phyloP scores from a whole-genome alignment of 495 filamentous ascomycete genomes.

The Podospora pseudoanserina region DNA sequence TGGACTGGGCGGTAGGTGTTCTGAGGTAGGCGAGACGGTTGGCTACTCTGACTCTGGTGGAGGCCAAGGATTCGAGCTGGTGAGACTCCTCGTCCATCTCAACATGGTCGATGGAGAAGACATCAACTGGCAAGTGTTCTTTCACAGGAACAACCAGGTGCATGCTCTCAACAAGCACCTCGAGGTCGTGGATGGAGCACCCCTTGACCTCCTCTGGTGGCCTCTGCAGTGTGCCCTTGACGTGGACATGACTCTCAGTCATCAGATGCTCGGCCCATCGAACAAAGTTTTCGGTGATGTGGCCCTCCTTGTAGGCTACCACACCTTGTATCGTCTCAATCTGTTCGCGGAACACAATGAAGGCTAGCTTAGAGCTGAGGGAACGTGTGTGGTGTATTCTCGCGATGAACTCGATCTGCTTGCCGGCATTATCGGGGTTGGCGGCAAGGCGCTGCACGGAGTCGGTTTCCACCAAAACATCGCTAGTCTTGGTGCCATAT shows the following conservation, averaged over 20 bases:
- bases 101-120: conserved; percentile 45
- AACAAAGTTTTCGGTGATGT: conserved; percentile 74
- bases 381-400: conserved; percentile 80
- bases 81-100: conserved; percentile 40
- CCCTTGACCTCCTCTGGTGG: conserved; percentile 74
- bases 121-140: conserved; percentile 68
- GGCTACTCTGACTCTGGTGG: conserved; percentile 54
- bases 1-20: conserved; percentile 78
- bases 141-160: conserved; percentile 61
- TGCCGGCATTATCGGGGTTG: conserved; percentile 46
- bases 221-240: conserved; percentile 70
- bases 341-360: conserved; percentile 81
- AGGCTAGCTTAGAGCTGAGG: conserved; percentile 83
- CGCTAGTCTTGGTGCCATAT: conserved; percentile 52
- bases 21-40: conserved; percentile 85
- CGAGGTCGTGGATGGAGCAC: conserved; percentile 69
- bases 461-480: conserved; percentile 30
- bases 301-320: conserved; percentile 54
- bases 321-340: conserved; percentile 80
- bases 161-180: conserved; percentile 76
- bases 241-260: conserved; percentile 73
- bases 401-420: conserved; percentile 73
- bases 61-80: conserved; percentile 38
- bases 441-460: conserved; percentile 24
- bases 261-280: conserved; percentile 81